phyloP scores from a whole-genome alignment of 176 grass and related monocot species.

The Elaeis guineensis region DNA sequence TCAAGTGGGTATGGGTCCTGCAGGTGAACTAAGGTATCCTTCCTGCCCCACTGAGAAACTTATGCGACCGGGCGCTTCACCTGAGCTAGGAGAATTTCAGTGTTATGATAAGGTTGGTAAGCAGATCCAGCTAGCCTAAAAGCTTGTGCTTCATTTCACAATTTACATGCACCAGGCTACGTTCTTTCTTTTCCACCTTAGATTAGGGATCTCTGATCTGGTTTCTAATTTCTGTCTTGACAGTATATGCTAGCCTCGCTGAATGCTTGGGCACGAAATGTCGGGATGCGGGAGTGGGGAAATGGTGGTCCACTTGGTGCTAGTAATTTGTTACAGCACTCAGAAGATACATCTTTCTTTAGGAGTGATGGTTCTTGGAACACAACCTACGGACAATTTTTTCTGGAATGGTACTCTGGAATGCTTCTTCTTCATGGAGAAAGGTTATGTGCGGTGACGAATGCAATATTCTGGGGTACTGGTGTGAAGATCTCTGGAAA shows the following conservation, averaged over 20 bases:
- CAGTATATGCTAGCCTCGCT: constrained; percentile 79
- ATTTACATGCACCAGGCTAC: background rate
- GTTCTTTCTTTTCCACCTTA: too few relatives aligned
- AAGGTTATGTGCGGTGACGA: constrained; percentile 48
- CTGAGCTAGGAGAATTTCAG: constrained; percentile 63
- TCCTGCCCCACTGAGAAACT: constrained; percentile 55
- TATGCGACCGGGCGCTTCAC: constrained; percentile 20
- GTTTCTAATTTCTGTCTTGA: constrained; percentile 8
- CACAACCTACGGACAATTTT: constrained; percentile 47
- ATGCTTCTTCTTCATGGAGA: constrained; percentile 63
- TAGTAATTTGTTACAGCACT: constrained; percentile 20
- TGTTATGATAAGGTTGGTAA: constrained; percentile 65
- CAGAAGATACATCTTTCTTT: constrained; percentile 45
- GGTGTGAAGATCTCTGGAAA: constrained; percentile 54
- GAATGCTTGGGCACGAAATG: constrained; percentile 28
- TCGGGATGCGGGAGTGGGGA: constrained; percentile 35
- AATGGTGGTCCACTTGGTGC: constrained; percentile 22
- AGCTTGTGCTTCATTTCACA: background rate
- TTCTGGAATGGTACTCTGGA: constrained; percentile 75
- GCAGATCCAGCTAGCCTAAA: background rate
- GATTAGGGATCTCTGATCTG: background rate
- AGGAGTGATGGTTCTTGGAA: constrained; percentile 54
- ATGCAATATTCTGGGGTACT: constrained; percentile 41
- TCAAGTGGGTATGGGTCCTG: constrained; percentile 81
- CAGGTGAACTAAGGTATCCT: constrained; percentile 76